Evolutionary conservation across 1,139 yeast species (phyloP).

Genomic region (Sugiyamaella xylanicola): DNA sequence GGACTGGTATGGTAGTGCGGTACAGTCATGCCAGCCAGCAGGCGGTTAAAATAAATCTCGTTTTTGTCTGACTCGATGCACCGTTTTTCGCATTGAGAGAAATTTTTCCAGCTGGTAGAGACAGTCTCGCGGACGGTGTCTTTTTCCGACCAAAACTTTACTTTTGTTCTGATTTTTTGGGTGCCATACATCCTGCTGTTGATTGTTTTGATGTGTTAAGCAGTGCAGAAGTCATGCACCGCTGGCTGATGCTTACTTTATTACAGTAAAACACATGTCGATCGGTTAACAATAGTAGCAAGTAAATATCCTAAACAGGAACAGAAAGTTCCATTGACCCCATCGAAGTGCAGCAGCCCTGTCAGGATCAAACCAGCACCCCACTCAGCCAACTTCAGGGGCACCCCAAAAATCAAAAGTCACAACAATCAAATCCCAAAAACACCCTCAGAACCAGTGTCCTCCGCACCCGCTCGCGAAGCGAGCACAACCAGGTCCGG

Average conservation of each 20-base stretch:
- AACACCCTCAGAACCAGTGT: background rate
- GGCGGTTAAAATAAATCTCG: no score
- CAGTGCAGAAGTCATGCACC: background rate
- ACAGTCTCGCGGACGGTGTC: background rate
- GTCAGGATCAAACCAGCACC: no score
- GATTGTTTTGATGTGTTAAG: background rate
- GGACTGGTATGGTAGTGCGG: no score
- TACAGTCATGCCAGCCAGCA: no score
- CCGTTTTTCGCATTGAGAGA: no score
- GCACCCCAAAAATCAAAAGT: no score
- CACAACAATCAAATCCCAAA: background rate
- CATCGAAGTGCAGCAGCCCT: background rate
- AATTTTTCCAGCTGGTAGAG: background rate
- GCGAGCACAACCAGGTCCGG: conserved; percentile 5
- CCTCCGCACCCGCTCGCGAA: background rate
- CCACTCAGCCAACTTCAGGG: no score
- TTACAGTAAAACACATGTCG: background rate
- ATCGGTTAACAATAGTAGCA: background rate
- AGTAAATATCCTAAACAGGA: background rate
- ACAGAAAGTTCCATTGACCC: background rate
- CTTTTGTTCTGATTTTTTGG: background rate
- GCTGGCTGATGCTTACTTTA: background rate
- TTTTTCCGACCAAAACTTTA: background rate
- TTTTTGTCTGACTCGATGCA: no score
- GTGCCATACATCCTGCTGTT: background rate